These are phyloP conservation scores for Moesziomyces antarcticus DNA, from an alignment of 1,284 basidiomycete species.

Conservation along the genomic window DNA sequence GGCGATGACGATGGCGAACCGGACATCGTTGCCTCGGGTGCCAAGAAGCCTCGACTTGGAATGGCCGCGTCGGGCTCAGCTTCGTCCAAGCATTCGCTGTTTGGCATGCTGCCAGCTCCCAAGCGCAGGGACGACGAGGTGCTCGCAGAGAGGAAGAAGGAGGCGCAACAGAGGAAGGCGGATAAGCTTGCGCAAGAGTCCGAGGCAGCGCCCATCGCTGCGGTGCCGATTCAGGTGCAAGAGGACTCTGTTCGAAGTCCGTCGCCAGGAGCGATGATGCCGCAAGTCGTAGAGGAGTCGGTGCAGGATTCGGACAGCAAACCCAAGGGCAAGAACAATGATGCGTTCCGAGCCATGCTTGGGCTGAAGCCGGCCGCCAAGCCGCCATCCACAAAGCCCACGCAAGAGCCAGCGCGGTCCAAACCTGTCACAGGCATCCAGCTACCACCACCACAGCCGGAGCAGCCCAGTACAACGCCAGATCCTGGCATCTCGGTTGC, in stretches of 20 bases:
- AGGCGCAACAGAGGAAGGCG: conserved; percentile 33
- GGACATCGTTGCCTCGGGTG: background rate
- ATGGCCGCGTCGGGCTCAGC: background rate
- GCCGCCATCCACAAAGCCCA: conserved; percentile 8
- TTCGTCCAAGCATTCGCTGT: conserved; percentile 40
- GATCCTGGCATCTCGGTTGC: background rate
- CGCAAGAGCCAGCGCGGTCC: background rate
- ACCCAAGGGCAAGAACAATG: conserved; percentile 55
- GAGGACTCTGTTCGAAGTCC: background rate
- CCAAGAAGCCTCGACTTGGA: conserved; percentile 18
- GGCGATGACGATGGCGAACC: conserved; percentile 3
- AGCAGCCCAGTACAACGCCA: background rate
- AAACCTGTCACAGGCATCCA: background rate
- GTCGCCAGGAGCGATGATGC: background rate
- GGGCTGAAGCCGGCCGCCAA: conserved; percentile 52
- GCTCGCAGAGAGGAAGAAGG: conserved; percentile 32
- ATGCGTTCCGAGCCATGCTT: conserved; percentile 66
- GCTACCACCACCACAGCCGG: background rate
- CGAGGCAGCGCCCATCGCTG: conserved; percentile 3
- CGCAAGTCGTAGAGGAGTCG: background rate
- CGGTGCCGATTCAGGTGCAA: conserved; percentile 9
- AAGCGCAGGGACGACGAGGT: conserved; percentile 42
- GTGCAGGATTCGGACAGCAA: conserved; percentile 2
- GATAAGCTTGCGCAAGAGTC: conserved; percentile 16
- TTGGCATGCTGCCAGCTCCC: conserved; percentile 63